Evolutionary conservation across 2,329 filamentous ascomycete genomes (phyloP), one percentile per base, ranked within the genome.

Genomic region (Diaporthe australafricana): DNA sequence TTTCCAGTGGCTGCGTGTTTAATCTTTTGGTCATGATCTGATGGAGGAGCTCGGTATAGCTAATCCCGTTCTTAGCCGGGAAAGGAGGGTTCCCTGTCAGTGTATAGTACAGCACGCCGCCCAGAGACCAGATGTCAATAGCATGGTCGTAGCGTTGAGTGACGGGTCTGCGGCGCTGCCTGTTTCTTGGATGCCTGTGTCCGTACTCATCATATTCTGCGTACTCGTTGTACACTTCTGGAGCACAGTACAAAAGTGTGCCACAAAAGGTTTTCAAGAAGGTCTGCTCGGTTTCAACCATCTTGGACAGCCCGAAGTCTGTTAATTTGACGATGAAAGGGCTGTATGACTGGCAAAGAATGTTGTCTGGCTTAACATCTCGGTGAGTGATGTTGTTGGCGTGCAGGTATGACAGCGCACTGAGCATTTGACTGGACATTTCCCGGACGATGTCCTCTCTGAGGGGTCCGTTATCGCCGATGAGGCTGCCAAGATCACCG

Each of bases 331-430:
- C 92, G 17, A 89, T 86, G 62, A 98, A 89, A 0, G 95, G 95
- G 7, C 92, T 85, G 12, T 90, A 80, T 0, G 90, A 92, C 14
- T 91, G 87, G 75, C 98, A 93, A 50, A 99, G 87, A 73, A 99
- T 98, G 78, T 99, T 99, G 85, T 99, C 96, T 0, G 96, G 96
- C 80, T 99, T 99, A 79, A 99, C 95, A 81, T 99, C 96, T n/a
- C 96, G 93, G 82, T 99, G 96, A 0, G 96, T 98, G 77, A 99
- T 98, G 78, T 93, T 94, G 77, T 93, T 92, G 68, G 87, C 86
- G 81, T 99, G 96, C 11, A 99, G 86, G 80, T 99, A 98, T 38
- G 90, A 91, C 67, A 99, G 84, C 2, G 96, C 96, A 76, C 92
- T 89, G 53, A 98, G 84, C 45, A 98, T 89, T 80, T 97, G 94